Percentiles rank a stretch among this genome's conserved stretches.
Evolutionary conservation across 768 basidiomycete species (phyloP).

Genomic region (Sarcomyxa edulis): DNA sequence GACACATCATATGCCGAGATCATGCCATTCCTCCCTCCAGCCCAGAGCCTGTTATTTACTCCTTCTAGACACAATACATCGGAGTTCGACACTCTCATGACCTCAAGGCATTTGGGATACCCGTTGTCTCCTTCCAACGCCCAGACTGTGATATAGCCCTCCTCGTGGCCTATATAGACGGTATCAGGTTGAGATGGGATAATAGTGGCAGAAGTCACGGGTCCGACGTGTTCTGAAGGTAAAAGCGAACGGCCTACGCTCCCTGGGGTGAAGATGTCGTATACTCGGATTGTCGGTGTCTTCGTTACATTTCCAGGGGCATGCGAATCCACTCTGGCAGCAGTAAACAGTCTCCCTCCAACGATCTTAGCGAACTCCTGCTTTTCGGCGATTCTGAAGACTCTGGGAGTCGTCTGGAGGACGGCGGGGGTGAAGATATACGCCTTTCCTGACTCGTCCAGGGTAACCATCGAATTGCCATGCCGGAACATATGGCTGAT

Average conservation of each 20-base stretch:
- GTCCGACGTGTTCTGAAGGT: conserved; percentile 70
- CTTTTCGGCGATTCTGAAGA: conserved; percentile 72
- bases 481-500: conserved; percentile 75
- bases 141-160: conserved; percentile 89
- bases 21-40: conserved; percentile 75
- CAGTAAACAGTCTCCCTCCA: conserved; percentile 80
- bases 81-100: conserved; percentile 74
- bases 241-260: conserved; percentile 47
- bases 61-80: conserved; percentile 84
- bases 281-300: conserved; percentile 74
- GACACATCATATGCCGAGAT: conserved; percentile 78
- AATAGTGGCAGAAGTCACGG: conserved; percentile 77
- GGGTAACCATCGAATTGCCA: conserved; percentile 63
- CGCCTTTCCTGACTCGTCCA: conserved; percentile 85
- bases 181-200: conserved; percentile 60
- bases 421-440: conserved; percentile 65
- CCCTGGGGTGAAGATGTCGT: conserved; percentile 65
- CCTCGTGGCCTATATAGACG: conserved; percentile 90
- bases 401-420: conserved; percentile 43
- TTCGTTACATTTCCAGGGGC: conserved; percentile 32
- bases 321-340: conserved; percentile 48
- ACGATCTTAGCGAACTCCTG: conserved; percentile 75
- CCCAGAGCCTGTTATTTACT: conserved; percentile 83
- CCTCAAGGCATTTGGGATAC: conserved; percentile 62
- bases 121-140: conserved; percentile 44